phyloP scores from a whole-genome alignment of 1,139 yeast species.

The Geotrichum bryndzae region DNA sequence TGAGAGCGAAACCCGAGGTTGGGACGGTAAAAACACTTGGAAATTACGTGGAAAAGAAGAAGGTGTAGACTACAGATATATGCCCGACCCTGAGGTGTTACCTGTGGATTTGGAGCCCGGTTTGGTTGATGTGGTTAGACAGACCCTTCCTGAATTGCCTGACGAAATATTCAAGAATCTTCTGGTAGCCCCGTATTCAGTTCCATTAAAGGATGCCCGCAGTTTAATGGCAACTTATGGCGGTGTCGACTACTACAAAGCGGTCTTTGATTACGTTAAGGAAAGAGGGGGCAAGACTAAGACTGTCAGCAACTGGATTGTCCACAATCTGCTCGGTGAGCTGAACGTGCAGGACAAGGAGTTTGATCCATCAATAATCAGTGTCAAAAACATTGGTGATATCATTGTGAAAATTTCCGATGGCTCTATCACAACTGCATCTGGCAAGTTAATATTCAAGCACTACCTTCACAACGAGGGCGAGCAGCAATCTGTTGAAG shows the following conservation, averaged over 20 bases:
- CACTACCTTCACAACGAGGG: constrained; percentile 50
- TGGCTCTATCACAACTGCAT: constrained; percentile 45
- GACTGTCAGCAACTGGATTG: constrained; percentile 69
- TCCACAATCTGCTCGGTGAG: constrained; percentile 73
- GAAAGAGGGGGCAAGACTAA: constrained; percentile 23
- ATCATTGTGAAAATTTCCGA: constrained; percentile 41
- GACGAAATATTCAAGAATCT: constrained; percentile 52
- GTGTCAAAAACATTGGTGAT: constrained; percentile 39
- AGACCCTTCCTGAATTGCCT: constrained; percentile 55
- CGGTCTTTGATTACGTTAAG: constrained; percentile 36
- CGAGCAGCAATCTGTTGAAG: constrained; percentile 33
- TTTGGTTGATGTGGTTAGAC: constrained; percentile 38
- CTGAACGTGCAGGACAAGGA: constrained; percentile 48
- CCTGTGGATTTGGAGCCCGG: constrained; percentile 44
- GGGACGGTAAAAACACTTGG: constrained; percentile 71
- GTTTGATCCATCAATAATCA: constrained; percentile 29
- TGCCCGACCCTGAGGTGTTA: constrained; percentile 91
- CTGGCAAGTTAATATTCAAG: constrained; percentile 59
- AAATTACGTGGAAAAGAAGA: constrained; percentile 71
- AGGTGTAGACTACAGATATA: constrained; percentile 80
- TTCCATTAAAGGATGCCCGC: constrained; percentile 66
- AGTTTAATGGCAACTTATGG: constrained; percentile 48
- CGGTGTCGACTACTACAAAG: constrained; percentile 46
- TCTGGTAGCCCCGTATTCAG: constrained; percentile 46
- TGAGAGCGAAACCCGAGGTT: constrained; percentile 77